A percentile compares a stretch with the other conserved stretches of the same genome.
These are phyloP conservation scores for Agaricales sp. DNA, from an alignment of 1,284 basidiomycete genomes.

Conservation along the genomic window DNA sequence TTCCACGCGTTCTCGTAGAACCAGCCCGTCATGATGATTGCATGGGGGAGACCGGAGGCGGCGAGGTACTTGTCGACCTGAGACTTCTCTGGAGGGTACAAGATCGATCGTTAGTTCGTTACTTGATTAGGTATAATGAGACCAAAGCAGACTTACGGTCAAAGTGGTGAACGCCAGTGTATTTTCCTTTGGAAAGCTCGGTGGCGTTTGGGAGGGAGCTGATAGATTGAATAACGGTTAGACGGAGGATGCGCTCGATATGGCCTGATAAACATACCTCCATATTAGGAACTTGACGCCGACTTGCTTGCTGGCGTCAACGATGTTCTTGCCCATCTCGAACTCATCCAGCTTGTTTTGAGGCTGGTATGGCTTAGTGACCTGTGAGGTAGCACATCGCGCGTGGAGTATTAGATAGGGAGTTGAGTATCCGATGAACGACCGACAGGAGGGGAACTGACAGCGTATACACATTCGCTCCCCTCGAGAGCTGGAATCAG, in stretches of 20 bases:
- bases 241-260: neutral
- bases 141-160: slow-evolving; percentile 12
- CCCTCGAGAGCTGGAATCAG: slow-evolving; percentile 22
- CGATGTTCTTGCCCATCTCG: slow-evolving; percentile 25
- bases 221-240: neutral
- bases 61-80: slow-evolving; percentile 18
- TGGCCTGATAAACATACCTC: slow-evolving; percentile 13
- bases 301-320: slow-evolving; percentile 22
- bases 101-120: neutral
- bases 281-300: slow-evolving; percentile 21
- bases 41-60: slow-evolving; percentile 15
- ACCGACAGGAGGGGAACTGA: slow-evolving; percentile 15
- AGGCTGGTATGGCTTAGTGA: slow-evolving; percentile 17
- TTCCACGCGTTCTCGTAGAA: slow-evolving; percentile 21
- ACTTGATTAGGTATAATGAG: no score
- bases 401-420: no score
- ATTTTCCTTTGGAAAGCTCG: slow-evolving; percentile 17
- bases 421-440: no score
- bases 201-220: slow-evolving; percentile 19
- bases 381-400: slow-evolving; percentile 8
- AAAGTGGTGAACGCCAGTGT: slow-evolving; percentile 12
- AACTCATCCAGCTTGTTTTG: slow-evolving; percentile 11
- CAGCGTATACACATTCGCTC: slow-evolving; percentile 27
- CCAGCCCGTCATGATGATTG: slow-evolving; percentile 16
- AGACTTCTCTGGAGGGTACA: slow-evolving; percentile 17